Evolutionary conservation across 805 yeast genomes (phyloP), one percentile per base, ranked within the genome.

Genomic region (Wickerhamia fluorescens): DNA sequence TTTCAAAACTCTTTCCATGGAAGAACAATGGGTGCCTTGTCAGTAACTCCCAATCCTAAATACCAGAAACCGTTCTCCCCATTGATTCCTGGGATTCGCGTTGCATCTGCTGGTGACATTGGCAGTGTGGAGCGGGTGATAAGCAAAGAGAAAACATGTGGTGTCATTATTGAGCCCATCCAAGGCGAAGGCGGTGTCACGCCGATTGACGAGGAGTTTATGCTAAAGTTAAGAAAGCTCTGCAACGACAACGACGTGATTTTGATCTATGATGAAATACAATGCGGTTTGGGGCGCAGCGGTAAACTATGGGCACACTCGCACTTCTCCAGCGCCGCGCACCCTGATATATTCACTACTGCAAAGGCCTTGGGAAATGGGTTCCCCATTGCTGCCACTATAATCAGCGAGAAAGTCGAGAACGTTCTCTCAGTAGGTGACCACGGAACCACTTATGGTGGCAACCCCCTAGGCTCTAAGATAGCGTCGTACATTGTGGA

Each of bases 321-420:
- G 23, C 63, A 71, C 35, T 61, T 81, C 28, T 88, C 92, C 22
- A 54, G 63, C 27, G 83, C 75, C 34, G 95, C 92, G 0, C 95
- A 86, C 49, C 98, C 98, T 3, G 98, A 92, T 56, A 85, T 92
- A 34, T 54, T 89, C 25, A 89, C 97, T 13, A 73, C 79, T 71
- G 98, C 98, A 27, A 92, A 92, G 57, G 96, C 97, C 3, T 65
- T 92, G 25, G 98, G 97, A 36, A 92, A 89, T 51, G 98, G 98
- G 9, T 85, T 74, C 66, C 98, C 98, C 18, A 80, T 92, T 42
- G 95, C 94, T 31, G 98, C 96, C 4, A 83, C 95, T 2, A 71
- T 92, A 72, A 76, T 89, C 34, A 74, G 84, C 31, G 92, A 85
- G 40, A 68, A 73, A 28, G 81, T 92, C 15, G 94, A 87, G 49